Percentiles rank a stretch among this genome's conserved stretches.
Evolutionary conservation across 495 filamentous ascomycete genomes (phyloP).

Genomic region (Hypoxylon trugodes): DNA sequence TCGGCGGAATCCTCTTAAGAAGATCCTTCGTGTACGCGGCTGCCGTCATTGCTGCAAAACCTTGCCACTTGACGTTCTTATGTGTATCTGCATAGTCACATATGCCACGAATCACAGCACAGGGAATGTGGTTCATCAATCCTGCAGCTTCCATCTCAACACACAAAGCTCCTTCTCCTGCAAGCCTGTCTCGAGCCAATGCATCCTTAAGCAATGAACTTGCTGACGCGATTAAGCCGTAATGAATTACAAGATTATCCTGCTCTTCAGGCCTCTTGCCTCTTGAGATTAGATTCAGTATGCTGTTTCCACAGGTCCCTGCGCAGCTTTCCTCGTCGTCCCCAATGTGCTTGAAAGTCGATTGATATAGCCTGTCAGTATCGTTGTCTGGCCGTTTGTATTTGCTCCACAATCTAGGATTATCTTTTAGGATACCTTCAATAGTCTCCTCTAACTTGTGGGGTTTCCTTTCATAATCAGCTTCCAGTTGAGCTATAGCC

Average conservation of each 20-base stretch:
- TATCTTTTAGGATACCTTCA: slow-evolving; percentile 25
- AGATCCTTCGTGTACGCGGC: slow-evolving; percentile 34
- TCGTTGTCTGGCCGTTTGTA: slow-evolving; percentile 41
- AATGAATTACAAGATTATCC: slow-evolving; percentile 34
- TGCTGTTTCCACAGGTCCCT: slow-evolving; percentile 38
- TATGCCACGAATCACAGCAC: slow-evolving; percentile 51
- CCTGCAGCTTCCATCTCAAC: slow-evolving; percentile 44
- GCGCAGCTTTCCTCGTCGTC: slow-evolving; percentile 33
- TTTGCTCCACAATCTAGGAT: slow-evolving; percentile 32
- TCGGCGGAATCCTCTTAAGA: slow-evolving; percentile 42
- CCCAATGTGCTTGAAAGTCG: slow-evolving; percentile 38
- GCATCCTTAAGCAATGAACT: slow-evolving; percentile 46
- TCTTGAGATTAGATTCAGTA: slow-evolving; percentile 39
- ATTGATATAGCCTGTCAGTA: slow-evolving; percentile 50
- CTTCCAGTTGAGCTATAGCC: slow-evolving; percentile 27
- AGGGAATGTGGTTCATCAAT: slow-evolving; percentile 39
- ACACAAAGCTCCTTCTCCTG: slow-evolving; percentile 14
- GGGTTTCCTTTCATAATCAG: slow-evolving; percentile 25
- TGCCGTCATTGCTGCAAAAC: slow-evolving; percentile 29
- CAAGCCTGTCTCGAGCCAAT: slow-evolving; percentile 6
- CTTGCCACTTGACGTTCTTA: slow-evolving; percentile 45
- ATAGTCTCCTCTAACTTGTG: slow-evolving; percentile 41
- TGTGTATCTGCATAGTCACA: slow-evolving; percentile 53
- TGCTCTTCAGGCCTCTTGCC: slow-evolving; percentile 33
- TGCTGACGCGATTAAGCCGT: slow-evolving; percentile 52